phyloP scores from a whole-genome alignment of 441 rosid species.

The Bruguiera hainesii region DNA sequence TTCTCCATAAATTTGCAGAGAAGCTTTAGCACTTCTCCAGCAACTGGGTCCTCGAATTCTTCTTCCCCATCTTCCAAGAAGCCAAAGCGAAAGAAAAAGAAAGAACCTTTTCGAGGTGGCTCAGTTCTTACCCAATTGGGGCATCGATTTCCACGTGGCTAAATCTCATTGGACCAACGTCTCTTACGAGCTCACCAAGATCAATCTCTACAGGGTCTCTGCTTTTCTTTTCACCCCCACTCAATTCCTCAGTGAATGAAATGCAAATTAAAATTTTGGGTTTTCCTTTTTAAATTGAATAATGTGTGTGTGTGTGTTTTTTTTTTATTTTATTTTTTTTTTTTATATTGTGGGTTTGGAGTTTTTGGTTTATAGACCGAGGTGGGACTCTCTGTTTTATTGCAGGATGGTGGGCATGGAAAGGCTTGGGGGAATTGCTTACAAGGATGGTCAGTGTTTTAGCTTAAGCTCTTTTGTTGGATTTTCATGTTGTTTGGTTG shows the following conservation, averaged over 20 bases:
- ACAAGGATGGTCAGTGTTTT: constrained; percentile 66
- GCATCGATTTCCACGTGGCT: constrained; percentile 84
- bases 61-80: constrained; percentile 26
- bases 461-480: not conserved
- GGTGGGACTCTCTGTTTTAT: constrained; percentile 15
- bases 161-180: constrained; percentile 84
- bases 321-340: too few species aligned
- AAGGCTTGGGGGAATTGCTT: constrained; percentile 97
- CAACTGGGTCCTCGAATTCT: constrained; percentile 27
- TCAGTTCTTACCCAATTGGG: constrained; percentile 90
- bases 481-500: not conserved
- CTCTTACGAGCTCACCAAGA: constrained; percentile 84
- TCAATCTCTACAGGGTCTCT: constrained; percentile 83
- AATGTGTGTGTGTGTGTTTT: not conserved
- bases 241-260: not conserved
- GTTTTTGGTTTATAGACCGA: constrained; percentile 11
- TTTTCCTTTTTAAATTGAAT: not conserved
- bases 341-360: constrained; percentile 12
- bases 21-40: constrained; percentile 33
- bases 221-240: constrained; percentile 6
- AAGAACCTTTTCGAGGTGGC: constrained; percentile 81
- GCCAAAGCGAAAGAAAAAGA: constrained; percentile 70
- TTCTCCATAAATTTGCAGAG: constrained; percentile 33
- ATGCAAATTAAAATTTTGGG: not conserved
- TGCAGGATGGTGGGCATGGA: constrained; percentile 92